Percentiles rank a stretch among this genome's conserved stretches.
Evolutionary conservation across 495 filamentous ascomycete species (phyloP).

Genomic region (Penicillium parvum): DNA sequence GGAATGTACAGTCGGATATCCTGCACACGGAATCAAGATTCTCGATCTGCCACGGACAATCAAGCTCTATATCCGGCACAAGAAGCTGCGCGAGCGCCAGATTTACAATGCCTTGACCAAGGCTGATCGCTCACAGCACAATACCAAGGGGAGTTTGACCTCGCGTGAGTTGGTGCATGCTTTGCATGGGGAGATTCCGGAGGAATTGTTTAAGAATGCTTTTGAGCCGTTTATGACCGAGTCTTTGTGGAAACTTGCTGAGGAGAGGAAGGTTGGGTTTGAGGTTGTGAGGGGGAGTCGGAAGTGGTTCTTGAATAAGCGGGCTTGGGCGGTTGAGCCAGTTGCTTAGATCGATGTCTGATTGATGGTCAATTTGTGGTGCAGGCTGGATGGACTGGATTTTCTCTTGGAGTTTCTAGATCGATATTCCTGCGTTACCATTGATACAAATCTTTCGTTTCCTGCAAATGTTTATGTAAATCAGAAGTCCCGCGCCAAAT

Average conservation of each 20-base stretch:
- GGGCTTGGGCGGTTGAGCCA: conserved; percentile 1
- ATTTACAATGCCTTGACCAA: conserved; percentile 27
- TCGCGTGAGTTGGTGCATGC: conserved; percentile 32
- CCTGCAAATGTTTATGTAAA: too few relatives aligned
- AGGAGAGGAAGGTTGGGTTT: conserved; percentile 47
- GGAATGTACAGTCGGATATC: conserved; percentile 32
- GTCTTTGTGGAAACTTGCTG: conserved; percentile 45
- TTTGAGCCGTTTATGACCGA: conserved; percentile 47
- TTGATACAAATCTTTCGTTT: too few relatives aligned
- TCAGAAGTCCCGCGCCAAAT: too few relatives aligned
- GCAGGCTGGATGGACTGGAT: too few relatives aligned
- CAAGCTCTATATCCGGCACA: conserved; percentile 25
- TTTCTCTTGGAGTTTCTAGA: too few relatives aligned
- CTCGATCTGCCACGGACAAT: conserved; percentile 31
- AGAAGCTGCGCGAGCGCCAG: conserved; percentile 32
- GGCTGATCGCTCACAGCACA: conserved; percentile 2
- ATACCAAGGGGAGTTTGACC: conserved; percentile 29
- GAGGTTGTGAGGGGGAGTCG: conserved; percentile 1
- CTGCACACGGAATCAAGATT: conserved; percentile 39
- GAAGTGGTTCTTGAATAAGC: conserved; percentile 8
- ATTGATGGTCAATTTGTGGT: too few relatives aligned
- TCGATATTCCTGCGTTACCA: too few relatives aligned
- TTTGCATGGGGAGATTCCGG: conserved; percentile 34
- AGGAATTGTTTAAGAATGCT: conserved; percentile 24
- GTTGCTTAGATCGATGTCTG: neutral